These are phyloP conservation scores for Candida morakotiae DNA, from an alignment of 805 yeast genomes.

Conservation along the genomic window DNA sequence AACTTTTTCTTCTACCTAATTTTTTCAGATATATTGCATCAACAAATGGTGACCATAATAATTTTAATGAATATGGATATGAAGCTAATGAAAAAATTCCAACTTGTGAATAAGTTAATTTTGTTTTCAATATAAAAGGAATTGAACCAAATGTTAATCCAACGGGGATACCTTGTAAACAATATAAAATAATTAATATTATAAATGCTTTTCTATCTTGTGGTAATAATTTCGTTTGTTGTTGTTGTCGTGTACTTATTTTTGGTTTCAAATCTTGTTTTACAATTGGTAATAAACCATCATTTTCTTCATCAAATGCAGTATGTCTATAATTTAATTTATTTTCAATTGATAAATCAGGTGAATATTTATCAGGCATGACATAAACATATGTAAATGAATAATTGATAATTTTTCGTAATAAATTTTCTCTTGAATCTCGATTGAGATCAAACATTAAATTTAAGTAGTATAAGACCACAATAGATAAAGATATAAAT, in stretches of 20 bases:
- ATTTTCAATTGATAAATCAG: conserved; percentile 10
- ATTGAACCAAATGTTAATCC: conserved; percentile 94
- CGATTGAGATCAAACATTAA: too few relatives aligned
- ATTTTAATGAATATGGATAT: conserved; percentile 89
- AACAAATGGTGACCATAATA: conserved; percentile 94
- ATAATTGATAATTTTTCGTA: too few relatives aligned
- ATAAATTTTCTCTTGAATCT: too few relatives aligned
- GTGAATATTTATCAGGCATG: neutral
- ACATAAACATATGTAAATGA: neutral
- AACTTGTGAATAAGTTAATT: conserved; percentile 80
- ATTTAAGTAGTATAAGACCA: too few relatives aligned
- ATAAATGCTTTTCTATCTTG: conserved; percentile 71
- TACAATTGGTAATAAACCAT: conserved; percentile 32
- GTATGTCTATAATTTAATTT: conserved; percentile 16
- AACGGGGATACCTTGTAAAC: conserved; percentile 94
- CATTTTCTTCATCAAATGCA: conserved; percentile 29
- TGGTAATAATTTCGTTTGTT: conserved; percentile 4
- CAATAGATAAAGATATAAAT: too few relatives aligned
- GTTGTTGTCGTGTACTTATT: neutral
- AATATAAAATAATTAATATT: conserved; percentile 67
- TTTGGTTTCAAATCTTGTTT: conserved; percentile 13
- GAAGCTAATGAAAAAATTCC: conserved; percentile 90
- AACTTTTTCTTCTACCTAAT: conserved; percentile 80
- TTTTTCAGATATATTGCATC: conserved; percentile 71
- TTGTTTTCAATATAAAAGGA: conserved; percentile 83